Evolutionary conservation across 352 stramenopile species (phyloP).

Genomic region (Phytopythium chamaehyphon): DNA sequence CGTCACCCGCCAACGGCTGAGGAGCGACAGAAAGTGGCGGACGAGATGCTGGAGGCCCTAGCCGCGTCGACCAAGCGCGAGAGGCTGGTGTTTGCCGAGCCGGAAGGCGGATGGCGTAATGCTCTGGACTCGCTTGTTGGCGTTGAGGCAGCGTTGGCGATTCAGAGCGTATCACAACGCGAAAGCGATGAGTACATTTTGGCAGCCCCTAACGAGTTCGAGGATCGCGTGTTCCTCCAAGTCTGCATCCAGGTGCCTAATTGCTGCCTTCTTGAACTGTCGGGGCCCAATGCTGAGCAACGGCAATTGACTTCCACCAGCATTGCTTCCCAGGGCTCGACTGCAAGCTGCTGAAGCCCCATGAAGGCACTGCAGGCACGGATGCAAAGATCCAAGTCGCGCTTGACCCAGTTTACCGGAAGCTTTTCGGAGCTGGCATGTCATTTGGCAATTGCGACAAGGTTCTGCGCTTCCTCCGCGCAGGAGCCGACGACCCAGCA

Average conservation of each 20-base stretch:
- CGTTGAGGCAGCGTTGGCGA: background rate
- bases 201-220: conserved; percentile 37
- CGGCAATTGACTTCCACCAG: conserved; percentile 22
- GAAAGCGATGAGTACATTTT: conserved; percentile 21
- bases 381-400: conserved; percentile 39
- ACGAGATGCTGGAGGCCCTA: conserved; percentile 21
- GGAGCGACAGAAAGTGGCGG: conserved; percentile 29
- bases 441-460: conserved; percentile 35
- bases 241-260: conserved; percentile 82
- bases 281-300: too few relatives aligned
- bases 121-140: conserved; percentile 33
- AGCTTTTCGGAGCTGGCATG: conserved; percentile 54
- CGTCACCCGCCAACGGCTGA: conserved; percentile 25
- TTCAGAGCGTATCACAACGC: conserved; percentile 22
- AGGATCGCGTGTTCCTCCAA: conserved; percentile 61
- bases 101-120: conserved; percentile 38
- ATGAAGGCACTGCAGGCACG: conserved; percentile 5
- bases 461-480: conserved; percentile 54
- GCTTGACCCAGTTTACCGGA: conserved; percentile 66
- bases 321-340: conserved; percentile 66
- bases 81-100: conserved; percentile 49
- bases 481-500: conserved; percentile 29
- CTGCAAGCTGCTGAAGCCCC: conserved; percentile 39
- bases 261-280: too few relatives aligned
- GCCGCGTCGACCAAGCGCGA: conserved; percentile 26